These are phyloP conservation scores for Citrus trifoliata DNA, from an alignment of 345 rosid species.

Conservation along the genomic window DNA sequence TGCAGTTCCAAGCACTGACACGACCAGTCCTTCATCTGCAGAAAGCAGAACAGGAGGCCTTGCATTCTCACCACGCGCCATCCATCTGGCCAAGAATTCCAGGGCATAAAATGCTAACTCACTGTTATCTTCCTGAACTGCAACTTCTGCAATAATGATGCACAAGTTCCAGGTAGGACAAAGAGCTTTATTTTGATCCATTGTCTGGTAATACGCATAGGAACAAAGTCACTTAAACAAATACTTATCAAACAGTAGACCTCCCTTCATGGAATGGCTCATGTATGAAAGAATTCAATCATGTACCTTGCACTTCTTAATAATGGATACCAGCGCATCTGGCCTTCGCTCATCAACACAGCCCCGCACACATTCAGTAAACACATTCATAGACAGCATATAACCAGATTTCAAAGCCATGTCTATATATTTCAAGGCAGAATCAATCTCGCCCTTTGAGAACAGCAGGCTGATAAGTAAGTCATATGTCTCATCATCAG, in stretches of 20 bases:
- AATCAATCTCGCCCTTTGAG: constrained; percentile 37
- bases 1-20: constrained; percentile 81
- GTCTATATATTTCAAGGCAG: constrained; percentile 69
- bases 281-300: constrained; percentile 6
- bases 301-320: constrained; percentile 90
- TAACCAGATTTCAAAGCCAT: constrained; percentile 54
- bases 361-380: constrained; percentile 50
- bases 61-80: constrained; percentile 65
- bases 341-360: constrained; percentile 56
- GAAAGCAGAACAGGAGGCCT: constrained; percentile 57
- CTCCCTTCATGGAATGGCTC: not conserved
- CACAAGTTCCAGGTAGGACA: constrained; percentile 78
- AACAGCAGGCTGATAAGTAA: constrained; percentile 67
- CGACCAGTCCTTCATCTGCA: constrained; percentile 81
- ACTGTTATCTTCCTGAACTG: constrained; percentile 71
- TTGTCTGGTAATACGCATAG: constrained; percentile 41
- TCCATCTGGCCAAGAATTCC: constrained; percentile 86
- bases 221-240: constrained; percentile 21
- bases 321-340: constrained; percentile 64
- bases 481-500: constrained; percentile 81
- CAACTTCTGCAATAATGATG: constrained; percentile 64
- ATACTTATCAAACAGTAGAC: not conserved
- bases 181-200: constrained; percentile 80
- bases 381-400: constrained; percentile 51
- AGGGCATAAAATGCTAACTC: constrained; percentile 70